Base-by-base conservation (phyloP, 1,284 basidiomycete genomes). In the Papiliotrema laurentii region DNA sequence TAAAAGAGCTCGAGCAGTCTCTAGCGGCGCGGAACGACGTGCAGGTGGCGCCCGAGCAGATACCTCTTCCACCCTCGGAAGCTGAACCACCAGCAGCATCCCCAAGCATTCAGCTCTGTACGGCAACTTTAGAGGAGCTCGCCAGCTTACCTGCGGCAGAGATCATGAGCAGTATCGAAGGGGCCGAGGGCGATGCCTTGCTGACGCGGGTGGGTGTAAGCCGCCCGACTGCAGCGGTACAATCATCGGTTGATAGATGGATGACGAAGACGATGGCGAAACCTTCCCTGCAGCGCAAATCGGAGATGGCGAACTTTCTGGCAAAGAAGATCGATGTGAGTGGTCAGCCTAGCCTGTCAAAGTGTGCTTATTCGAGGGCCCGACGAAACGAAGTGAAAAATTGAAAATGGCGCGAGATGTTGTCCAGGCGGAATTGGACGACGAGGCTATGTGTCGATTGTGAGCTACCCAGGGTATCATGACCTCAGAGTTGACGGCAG, bases 261-360 rank as follows among this genome's bases (percentile, higher is more conserved):
- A 41, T 36, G 11, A 30, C 30, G 28, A 43, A 45, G 28, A 41
- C 54, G 33, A 55, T 44, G 48, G 45, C 31, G 16, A 60, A 58
- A 34, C 16, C n/a, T 21, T 41, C 19, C 21, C 39, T 56, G n/a
- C 48, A 50, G 41, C 38, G 55, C 35, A 53, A 52, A 19, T 41
- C 45, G 11, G 60, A 64, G 31, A 48, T 64, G 10, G 56, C 46
- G 5, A 43, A 36, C 2, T 27, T 50, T 14, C n/a, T 64, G 7
- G 43, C 47, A 2, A 59, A 54, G 52, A 43, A 49, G 25, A 21
- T 62, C 13, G 39, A 53, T 21, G 62, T 61, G 46, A 58, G 58
- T 51, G 18, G 22, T 30, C 5, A 19, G 5, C 2, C 22, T 13
- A 6, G 2, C 38, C 27, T 35, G 30, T 19, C 41, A 28, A 50